These are phyloP conservation scores for Dillenia turbinata DNA, from an alignment of 164 flowering plant genomes.

Conservation along the genomic window DNA sequence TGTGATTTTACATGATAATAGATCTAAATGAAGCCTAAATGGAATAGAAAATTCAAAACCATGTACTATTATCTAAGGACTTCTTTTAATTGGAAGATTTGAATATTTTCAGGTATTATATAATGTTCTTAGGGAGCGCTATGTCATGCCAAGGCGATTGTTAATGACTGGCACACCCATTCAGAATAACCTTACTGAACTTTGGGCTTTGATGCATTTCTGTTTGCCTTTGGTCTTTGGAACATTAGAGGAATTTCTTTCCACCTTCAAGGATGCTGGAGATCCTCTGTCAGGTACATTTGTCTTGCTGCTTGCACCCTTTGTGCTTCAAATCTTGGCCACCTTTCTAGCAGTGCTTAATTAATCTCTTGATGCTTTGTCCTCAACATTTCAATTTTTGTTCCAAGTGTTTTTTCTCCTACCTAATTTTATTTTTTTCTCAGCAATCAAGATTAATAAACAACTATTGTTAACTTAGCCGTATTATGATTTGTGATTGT, in stretches of 20 bases:
- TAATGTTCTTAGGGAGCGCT: slow-evolving; percentile 58
- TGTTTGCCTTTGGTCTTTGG: slow-evolving; percentile 91
- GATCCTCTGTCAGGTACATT: slow-evolving; percentile 42
- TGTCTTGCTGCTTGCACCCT: background rate
- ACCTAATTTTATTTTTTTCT: background rate
- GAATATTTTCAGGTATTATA: slow-evolving; percentile 65
- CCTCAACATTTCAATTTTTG: too few species aligned
- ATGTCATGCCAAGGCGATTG: slow-evolving; percentile 77
- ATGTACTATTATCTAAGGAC: background rate
- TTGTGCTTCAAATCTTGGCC: background rate
- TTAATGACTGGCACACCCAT: slow-evolving; percentile 97
- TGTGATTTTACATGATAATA: too few species aligned
- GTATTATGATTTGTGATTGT: too few species aligned
- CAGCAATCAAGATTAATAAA: too few species aligned
- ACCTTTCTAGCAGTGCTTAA: slow-evolving; percentile 2
- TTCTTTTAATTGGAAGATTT: background rate
- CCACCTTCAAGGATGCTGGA: slow-evolving; percentile 65
- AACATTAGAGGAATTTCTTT: slow-evolving; percentile 64
- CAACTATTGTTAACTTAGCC: too few species aligned
- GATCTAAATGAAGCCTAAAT: too few species aligned
- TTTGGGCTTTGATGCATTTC: slow-evolving; percentile 96
- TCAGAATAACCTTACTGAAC: slow-evolving; percentile 90
- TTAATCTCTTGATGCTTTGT: background rate
- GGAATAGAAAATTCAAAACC: too few species aligned
- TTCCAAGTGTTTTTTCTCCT: background rate